These are phyloP conservation scores for Hanseniaspora guilliermondii DNA, from an alignment of 805 yeast genomes.

Conservation along the genomic window DNA sequence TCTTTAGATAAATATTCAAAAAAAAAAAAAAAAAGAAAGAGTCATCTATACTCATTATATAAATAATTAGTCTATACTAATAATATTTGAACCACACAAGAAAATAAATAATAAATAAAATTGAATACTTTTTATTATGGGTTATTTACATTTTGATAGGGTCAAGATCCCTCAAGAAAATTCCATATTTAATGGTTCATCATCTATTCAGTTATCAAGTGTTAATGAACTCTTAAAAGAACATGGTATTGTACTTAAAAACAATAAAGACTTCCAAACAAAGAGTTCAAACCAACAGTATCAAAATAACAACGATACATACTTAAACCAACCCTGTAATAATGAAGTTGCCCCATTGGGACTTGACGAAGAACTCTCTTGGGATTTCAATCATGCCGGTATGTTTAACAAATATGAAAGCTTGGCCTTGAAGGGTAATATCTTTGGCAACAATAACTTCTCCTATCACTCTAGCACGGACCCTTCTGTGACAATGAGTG, in stretches of 20 bases:
- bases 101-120: background rate
- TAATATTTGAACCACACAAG: no score
- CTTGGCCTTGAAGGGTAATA: background rate
- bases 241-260: constrained; percentile 1
- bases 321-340: background rate
- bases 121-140: constrained; percentile 6
- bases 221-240: constrained; percentile 5
- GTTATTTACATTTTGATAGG: constrained; percentile 14
- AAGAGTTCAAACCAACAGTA: background rate
- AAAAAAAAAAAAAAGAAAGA: no score
- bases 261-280: background rate
- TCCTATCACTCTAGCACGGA: background rate
- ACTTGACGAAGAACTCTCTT: background rate
- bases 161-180: constrained; percentile 13
- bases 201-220: constrained; percentile 7
- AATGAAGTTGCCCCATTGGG: background rate
- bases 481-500: background rate
- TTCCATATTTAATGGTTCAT: constrained; percentile 2
- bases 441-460: background rate
- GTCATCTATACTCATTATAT: no score
- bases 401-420: background rate
- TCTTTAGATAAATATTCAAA: no score
- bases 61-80: no score
- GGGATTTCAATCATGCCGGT: background rate
- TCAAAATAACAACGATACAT: background rate